Evolutionary conservation across 2,329 filamentous ascomycete genomes (phyloP), one percentile per base, ranked within the genome.

Genomic region (Hymenoscyphus fructigenus): DNA sequence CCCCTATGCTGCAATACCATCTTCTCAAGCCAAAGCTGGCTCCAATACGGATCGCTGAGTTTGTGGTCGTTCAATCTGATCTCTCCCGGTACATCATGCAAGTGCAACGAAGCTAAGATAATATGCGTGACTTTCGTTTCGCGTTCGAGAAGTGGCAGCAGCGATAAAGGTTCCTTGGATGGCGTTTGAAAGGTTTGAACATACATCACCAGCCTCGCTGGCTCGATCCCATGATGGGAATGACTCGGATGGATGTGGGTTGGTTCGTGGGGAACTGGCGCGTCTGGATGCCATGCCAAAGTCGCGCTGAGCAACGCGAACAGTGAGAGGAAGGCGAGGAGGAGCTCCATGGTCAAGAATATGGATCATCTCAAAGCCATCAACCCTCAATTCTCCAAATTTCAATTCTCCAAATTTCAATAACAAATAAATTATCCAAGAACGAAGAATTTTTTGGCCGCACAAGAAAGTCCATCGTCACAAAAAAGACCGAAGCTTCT

Each of bases 91-190:
- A 78, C 76, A 2, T 83, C 81, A 76, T 94, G 93, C 70, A 97
- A 79, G 77, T 97, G 93, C 63, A 97, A 85, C 14, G 93, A 92
- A 9, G 91, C 91, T 57, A 97, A 79, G 71, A 96, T 92, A 64
- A 96, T 82, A 78, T 97, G 93, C 0, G 93, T 96, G 61, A 86
- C 77, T 17, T 85, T 85, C 2, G 85, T 87, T 67, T 83, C 79
- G 55, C 73, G 62, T 26, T 81, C 80, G 5, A 71, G 53, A 53
- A 90, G 79, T 0, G 87, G 87, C 0, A 88, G 79, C 65, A 89
- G 78, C 12, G 86, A 87, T 63, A 88, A 79, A 34, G 78, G 78
- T 60, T 82, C 80, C 59, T 75, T 76, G 28, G 81, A 76, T 12
- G 80, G 78, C 44, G 80, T 80, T 71, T 86, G 82, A 69, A 88